These are phyloP conservation scores for Vaccinium darrowii DNA, from an alignment of 148 eudicot species.

Conservation along the genomic window DNA sequence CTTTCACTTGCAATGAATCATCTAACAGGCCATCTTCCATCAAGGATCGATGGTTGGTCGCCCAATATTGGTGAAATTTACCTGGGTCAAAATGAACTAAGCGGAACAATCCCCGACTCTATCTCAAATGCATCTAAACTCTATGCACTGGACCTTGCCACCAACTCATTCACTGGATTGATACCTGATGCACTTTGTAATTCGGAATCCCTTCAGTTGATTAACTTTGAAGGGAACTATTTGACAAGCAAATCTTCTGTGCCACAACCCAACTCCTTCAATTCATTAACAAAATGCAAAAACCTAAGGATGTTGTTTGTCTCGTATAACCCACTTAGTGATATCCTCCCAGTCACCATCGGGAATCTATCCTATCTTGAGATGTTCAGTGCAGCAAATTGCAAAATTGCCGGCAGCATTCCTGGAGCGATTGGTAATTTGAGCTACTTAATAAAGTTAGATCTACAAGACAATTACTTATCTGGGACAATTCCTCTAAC, in stretches of 20 bases:
- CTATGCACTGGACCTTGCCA: neutral
- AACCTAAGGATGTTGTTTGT: neutral
- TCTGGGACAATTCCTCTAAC: neutral
- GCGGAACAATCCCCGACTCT: slow-evolving; percentile 12
- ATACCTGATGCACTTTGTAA: neutral
- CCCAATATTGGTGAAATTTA: slow-evolving; percentile 15
- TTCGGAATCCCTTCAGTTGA: neutral
- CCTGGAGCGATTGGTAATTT: slow-evolving; percentile 1
- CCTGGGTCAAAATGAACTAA: slow-evolving; percentile 12
- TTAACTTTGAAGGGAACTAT: neutral
- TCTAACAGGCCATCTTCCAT: slow-evolving; percentile 14
- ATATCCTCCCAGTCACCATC: neutral
- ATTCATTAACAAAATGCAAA: slow-evolving; percentile 7
- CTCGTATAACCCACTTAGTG: neutral
- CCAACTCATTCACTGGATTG: slow-evolving; percentile 9
- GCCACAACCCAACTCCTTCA: neutral
- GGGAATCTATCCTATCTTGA: slow-evolving; percentile 17
- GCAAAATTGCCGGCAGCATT: neutral
- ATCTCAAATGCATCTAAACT: slow-evolving; percentile 17
- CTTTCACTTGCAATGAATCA: slow-evolving; percentile 10
- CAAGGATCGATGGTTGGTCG: slow-evolving; percentile 11
- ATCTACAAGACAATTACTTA: slow-evolving; percentile 4
- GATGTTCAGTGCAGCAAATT: neutral
- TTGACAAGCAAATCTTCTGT: slow-evolving; percentile 8
- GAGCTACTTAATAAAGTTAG: neutral